Base-by-base conservation (phyloP, 345 rosid genomes). In the Populus nigra region DNA sequence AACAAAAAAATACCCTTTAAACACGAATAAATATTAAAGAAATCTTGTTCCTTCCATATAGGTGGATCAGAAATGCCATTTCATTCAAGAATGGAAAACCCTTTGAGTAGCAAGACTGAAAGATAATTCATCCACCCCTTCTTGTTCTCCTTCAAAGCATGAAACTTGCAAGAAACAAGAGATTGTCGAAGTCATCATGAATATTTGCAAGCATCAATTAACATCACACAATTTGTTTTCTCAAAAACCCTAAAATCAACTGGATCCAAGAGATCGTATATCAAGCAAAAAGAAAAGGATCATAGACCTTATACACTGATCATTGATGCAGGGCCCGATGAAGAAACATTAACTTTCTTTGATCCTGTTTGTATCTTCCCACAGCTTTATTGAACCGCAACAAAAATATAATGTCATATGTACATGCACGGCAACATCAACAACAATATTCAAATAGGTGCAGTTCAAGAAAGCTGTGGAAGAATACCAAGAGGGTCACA, bases 381-480 rank as follows among this genome's bases (percentile, higher is more conserved):
- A 94, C 98, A 94, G 96, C 96, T 90, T 88, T 88, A 87, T 94
- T 91, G 97, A 92, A 94, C 97, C 86, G 86, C 90, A 83, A 78
- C 73, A 45, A 41, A 43, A 53, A 50, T 20, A 53, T 6, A 22
- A 35, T 38, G 38, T 61, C 33, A 35, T 4, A 72, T 49, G 18
- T 4, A 72, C 31, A 66, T 74, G 76, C 79, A 77, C 39, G 72
- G 57, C 61, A 49, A 49, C 23, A 6, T 25, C 70, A 57, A 62
- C 12, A 69, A 41, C 17, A 39, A 43, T 27, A 41, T 69, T 27
- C 31, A 53, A 36, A 57, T 6, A 77, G 84, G 77, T 81, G 97
- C 98, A 90, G 98, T 94, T 94, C 97, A 94, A 94, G 98, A 94
- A 94, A 94, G 98, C 98, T 94, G 98, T 94, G 97, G 98, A 94